A percentile compares a stretch with the other conserved stretches of the same genome.
Evolutionary conservation across 2,329 filamentous ascomycete species (phyloP).

Genomic region (Dichotomopilus funicola): DNA sequence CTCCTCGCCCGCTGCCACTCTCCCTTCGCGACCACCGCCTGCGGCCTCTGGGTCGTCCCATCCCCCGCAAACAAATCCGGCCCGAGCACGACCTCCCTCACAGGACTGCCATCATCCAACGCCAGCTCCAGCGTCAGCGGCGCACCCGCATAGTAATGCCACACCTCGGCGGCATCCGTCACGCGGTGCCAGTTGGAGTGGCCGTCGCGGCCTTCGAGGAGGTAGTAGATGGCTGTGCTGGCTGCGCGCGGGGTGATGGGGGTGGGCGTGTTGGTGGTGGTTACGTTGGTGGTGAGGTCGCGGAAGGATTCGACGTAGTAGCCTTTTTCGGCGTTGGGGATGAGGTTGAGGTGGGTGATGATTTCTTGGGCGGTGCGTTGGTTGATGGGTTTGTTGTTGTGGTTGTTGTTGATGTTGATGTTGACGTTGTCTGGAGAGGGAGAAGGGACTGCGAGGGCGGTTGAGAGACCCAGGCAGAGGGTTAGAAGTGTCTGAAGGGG

Average conservation of each 20-base stretch:
- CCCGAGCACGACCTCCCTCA: slow-evolving; percentile 34
- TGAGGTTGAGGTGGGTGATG: slow-evolving; percentile 36
- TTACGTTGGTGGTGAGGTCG: slow-evolving; percentile 26
- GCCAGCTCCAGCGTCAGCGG: slow-evolving; percentile 42
- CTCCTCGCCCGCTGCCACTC: slow-evolving; percentile 44
- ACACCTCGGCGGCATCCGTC: slow-evolving; percentile 40
- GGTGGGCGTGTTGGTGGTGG: slow-evolving; percentile 12
- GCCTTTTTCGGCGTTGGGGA: slow-evolving; percentile 43
- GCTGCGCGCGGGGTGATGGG: slow-evolving; percentile 31
- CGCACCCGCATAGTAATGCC: slow-evolving; percentile 50
- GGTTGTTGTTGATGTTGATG: too few relatives aligned
- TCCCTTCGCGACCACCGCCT: slow-evolving; percentile 34
- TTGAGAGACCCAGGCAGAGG: too few relatives aligned
- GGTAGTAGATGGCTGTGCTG: slow-evolving; percentile 48
- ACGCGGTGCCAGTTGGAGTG: slow-evolving; percentile 45
- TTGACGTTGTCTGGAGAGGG: too few relatives aligned
- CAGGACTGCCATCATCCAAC: slow-evolving; percentile 35
- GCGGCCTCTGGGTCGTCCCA: slow-evolving; percentile 32
- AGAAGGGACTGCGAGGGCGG: too few relatives aligned
- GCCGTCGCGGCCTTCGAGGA: slow-evolving; percentile 38
- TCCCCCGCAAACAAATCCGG: slow-evolving; percentile 34
- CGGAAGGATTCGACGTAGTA: slow-evolving; percentile 43
- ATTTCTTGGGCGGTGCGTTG: slow-evolving; percentile 28
- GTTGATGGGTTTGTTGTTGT: neutral
- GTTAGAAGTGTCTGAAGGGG: too few relatives aligned